A percentile compares a stretch with the other conserved stretches of the same genome.
Evolutionary conservation across 257 asterid genomes (phyloP).

Genomic region (Leptodermis oblonga): DNA sequence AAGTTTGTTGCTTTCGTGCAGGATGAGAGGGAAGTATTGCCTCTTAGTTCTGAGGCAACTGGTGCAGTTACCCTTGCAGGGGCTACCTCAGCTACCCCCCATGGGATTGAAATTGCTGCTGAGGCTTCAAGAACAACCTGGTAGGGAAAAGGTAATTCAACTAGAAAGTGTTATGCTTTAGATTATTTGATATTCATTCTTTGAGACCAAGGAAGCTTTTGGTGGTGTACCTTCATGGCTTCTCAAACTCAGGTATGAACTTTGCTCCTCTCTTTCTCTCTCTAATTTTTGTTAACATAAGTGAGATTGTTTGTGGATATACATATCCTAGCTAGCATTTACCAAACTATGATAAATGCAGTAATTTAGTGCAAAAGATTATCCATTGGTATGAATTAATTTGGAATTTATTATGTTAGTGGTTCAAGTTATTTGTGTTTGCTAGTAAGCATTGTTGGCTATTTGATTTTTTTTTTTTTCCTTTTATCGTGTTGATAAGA

Average conservation of each 20-base stretch:
- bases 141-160: not conserved
- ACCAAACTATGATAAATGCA: no score
- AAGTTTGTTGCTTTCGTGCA: constrained; percentile 21
- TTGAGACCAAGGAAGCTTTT: constrained; percentile 75
- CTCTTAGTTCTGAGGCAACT: constrained; percentile 44
- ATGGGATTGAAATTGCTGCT: constrained; percentile 59
- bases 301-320: not conserved
- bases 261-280: no score
- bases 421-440: no score
- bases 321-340: no score
- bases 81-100: constrained; percentile 41
- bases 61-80: constrained; percentile 29
- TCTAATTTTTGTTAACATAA: not conserved
- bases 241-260: constrained; percentile 70
- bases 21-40: constrained; percentile 59
- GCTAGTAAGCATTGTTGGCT: no score
- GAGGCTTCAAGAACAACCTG: no score
- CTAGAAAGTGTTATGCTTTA: not conserved
- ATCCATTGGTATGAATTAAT: no score
- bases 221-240: constrained; percentile 84
- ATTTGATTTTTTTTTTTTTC: no score
- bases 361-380: no score
- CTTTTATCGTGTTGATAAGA: no score
- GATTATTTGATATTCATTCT: constrained; percentile 74
- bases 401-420: no score